phyloP scores from a whole-genome alignment of 352 stramenopile species.

The Phytophthora meadii region DNA sequence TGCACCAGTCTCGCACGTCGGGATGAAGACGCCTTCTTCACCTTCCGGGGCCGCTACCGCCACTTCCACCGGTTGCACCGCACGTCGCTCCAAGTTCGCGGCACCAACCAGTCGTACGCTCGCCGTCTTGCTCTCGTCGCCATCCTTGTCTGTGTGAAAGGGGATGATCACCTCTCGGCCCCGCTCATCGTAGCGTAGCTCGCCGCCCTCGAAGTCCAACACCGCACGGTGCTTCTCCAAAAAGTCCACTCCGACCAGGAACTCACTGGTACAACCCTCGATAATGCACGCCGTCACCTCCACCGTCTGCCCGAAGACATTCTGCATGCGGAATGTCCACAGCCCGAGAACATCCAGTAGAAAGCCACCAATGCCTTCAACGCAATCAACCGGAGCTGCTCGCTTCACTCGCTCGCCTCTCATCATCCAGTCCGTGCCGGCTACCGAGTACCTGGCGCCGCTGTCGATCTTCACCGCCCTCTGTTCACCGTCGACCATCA shows the following conservation, averaged over 20 bases:
- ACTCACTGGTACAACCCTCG: not conserved
- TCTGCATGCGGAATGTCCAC: not conserved
- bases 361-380: not conserved
- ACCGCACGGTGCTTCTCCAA: not conserved
- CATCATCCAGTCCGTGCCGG: not conserved
- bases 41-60: not conserved
- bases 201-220: not conserved
- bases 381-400: not conserved
- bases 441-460: not conserved
- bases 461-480: not conserved
- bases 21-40: not conserved
- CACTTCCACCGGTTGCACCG: conserved; percentile 3
- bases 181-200: not conserved
- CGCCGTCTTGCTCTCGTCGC: not conserved
- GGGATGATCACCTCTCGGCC: not conserved
- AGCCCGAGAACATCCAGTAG: not conserved
- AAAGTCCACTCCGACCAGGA: not conserved
- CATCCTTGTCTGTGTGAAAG: not conserved
- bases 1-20: not conserved
- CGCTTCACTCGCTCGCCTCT: not conserved
- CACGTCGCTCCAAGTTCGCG: not conserved
- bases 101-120: not conserved
- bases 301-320: not conserved
- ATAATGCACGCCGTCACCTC: not conserved
- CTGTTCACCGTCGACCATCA: not conserved